Conservation (phyloP, 768 basidiomycete species). For the Polyporus arcularius region DNA sequence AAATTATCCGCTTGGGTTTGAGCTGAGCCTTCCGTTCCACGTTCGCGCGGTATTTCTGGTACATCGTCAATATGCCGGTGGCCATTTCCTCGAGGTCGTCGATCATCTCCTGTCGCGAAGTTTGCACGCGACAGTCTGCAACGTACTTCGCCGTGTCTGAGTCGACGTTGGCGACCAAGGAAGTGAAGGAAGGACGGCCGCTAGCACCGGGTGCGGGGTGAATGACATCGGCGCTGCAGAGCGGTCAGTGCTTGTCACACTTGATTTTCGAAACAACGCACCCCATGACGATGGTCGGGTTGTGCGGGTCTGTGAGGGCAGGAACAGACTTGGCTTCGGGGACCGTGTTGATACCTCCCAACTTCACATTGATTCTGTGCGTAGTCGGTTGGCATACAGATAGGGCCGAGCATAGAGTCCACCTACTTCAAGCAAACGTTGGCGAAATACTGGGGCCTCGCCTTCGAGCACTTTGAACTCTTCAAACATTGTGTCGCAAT, state of each 20-base stretch:
- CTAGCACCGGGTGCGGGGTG: conserved; percentile 80
- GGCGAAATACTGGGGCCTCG: conserved; percentile 77
- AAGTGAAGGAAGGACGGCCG: conserved; percentile 80
- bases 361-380: conserved; percentile 75
- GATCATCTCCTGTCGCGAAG: conserved; percentile 74
- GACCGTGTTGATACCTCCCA: conserved; percentile 81
- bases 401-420: neutral
- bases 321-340: conserved; percentile 69
- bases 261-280: conserved; percentile 4
- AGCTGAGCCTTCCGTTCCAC: conserved; percentile 48
- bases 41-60: conserved; percentile 55
- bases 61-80: conserved; percentile 52
- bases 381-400: neutral
- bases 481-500: conserved; percentile 82
- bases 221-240: conserved; percentile 68
- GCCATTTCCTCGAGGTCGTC: conserved; percentile 67
- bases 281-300: conserved; percentile 83
- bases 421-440: conserved; percentile 78
- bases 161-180: conserved; percentile 81
- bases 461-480: conserved; percentile 60
- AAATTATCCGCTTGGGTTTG: conserved; percentile 70
- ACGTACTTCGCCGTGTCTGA: conserved; percentile 72
- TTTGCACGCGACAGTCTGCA: conserved; percentile 63
- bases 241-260: neutral
- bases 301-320: conserved; percentile 64